A percentile compares a stretch with the other conserved stretches of the same genome.
Evolutionary conservation across 768 basidiomycete species (phyloP).

Genomic region (Tricholoma matsutake): DNA sequence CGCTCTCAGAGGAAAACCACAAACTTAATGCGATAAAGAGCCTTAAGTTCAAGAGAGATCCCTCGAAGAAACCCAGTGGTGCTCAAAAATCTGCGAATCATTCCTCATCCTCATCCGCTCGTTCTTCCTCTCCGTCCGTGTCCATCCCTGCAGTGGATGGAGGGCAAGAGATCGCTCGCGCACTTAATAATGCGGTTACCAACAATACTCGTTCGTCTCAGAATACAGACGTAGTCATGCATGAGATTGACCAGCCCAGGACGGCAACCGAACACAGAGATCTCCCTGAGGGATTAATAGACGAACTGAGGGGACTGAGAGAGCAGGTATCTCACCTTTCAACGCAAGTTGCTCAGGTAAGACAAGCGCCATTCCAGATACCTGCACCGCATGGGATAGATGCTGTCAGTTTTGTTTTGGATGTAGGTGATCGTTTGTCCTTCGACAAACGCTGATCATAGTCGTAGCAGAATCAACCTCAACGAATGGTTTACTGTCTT

Average conservation of each 20-base stretch:
- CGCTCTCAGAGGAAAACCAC: not conserved
- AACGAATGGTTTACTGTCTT: not conserved
- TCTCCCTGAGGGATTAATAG: not conserved
- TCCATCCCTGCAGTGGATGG: not conserved
- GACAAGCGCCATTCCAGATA: not conserved
- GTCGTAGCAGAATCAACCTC: not conserved
- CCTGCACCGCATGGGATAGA: not conserved
- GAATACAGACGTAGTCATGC: not conserved
- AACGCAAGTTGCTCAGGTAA: not conserved
- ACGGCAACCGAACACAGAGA: not conserved
- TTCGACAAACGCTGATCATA: not conserved
- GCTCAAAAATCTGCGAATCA: not conserved
- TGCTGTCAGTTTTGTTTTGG: not conserved
- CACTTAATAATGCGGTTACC: not conserved
- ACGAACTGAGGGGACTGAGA: not conserved
- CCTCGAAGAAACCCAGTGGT: not conserved
- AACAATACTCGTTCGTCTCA: not conserved
- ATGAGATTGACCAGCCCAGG: not conserved
- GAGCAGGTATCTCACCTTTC: not conserved
- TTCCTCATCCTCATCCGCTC: slow-evolving; percentile 1
- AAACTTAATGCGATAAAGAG: not conserved
- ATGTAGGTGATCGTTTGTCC: not conserved
- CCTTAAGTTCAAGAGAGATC: not conserved
- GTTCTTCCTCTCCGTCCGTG: not conserved
- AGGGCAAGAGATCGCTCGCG: not conserved